A percentile compares a stretch with the other conserved stretches of the same genome.
Evolutionary conservation across 805 yeast species (phyloP).

Genomic region (Pichia thaimueangensis): DNA sequence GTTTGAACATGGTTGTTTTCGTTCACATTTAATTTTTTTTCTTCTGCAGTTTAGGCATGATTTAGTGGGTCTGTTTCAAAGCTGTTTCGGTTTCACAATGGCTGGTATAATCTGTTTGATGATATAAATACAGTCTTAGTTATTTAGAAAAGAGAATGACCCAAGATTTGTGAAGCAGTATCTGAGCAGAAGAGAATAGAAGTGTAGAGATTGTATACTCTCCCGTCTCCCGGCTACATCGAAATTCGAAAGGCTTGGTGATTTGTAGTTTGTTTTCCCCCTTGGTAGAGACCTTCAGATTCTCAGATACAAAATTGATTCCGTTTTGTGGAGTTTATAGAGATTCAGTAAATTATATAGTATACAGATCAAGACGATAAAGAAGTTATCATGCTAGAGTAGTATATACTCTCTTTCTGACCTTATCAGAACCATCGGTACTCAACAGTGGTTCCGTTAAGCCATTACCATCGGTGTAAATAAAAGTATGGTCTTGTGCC

Average conservation of each 20-base stretch:
- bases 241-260: no score
- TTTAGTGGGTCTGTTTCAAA: slow-evolving; percentile 10
- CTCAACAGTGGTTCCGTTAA: slow-evolving; percentile 33
- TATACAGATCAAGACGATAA: no score
- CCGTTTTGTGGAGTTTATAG: no score
- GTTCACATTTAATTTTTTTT: slow-evolving; percentile 16
- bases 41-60: slow-evolving; percentile 14
- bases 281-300: no score
- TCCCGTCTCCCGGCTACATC: no score
- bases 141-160: no score
- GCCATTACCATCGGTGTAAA: slow-evolving; percentile 61
- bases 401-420: slow-evolving; percentile 66
- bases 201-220: no score
- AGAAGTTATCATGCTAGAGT: slow-evolving; percentile 20
- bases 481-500: slow-evolving; percentile 67
- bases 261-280: no score
- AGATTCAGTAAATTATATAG: no score
- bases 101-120: neutral
- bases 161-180: no score
- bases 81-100: neutral
- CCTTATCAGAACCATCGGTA: slow-evolving; percentile 29
- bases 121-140: neutral
- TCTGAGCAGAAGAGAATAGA: no score
- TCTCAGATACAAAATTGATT: no score
- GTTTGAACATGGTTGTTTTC: slow-evolving; percentile 12